Percentiles rank a stretch among this genome's conserved stretches.
phyloP scores from a whole-genome alignment of 2,329 filamentous ascomycete genomes.

The Trichoderma semiorbis region DNA sequence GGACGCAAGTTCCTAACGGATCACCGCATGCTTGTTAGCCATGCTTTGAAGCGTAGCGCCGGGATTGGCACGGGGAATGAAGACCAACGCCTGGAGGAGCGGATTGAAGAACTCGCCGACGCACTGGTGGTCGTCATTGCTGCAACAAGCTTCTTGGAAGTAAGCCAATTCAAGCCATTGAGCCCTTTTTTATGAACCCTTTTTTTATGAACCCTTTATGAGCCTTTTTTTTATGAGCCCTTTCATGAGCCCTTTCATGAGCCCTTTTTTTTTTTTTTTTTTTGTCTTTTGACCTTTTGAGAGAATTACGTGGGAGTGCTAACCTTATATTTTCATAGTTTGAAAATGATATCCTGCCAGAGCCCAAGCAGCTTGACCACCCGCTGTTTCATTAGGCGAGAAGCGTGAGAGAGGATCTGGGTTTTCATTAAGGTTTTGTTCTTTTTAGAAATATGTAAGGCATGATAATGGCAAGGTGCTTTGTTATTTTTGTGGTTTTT shows the following conservation, averaged over 20 bases:
- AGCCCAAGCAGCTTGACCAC: conserved; percentile 32
- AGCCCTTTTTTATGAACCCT: not conserved
- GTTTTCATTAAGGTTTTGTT: not conserved
- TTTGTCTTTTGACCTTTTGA: not conserved
- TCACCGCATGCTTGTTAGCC: conserved; percentile 78
- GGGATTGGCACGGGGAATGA: conserved; percentile 59
- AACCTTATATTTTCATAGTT: conserved; percentile 28
- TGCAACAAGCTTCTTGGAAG: conserved; percentile 81
- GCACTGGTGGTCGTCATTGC: conserved; percentile 79
- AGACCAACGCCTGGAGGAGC: conserved; percentile 49
- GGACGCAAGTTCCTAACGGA: conserved; percentile 77
- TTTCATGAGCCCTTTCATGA: too few relatives aligned
- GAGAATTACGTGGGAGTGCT: not conserved
- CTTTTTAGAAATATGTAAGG: conserved; percentile 5
- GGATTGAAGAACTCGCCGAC: conserved; percentile 75
- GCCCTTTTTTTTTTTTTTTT: too few relatives aligned
- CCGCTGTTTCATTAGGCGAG: conserved; percentile 36
- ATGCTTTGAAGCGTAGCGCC: conserved; percentile 84
- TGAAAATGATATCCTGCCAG: conserved; percentile 39
- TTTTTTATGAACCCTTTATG: too few relatives aligned
- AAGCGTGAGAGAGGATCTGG: not conserved
- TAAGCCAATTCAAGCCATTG: conserved; percentile 42
- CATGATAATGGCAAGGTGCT: not conserved
- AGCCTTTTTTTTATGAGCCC: not conserved
- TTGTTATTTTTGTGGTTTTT: not conserved